phyloP scores from a whole-genome alignment of 2,329 filamentous ascomycete species.

The Hymenoscyphus linearis region DNA sequence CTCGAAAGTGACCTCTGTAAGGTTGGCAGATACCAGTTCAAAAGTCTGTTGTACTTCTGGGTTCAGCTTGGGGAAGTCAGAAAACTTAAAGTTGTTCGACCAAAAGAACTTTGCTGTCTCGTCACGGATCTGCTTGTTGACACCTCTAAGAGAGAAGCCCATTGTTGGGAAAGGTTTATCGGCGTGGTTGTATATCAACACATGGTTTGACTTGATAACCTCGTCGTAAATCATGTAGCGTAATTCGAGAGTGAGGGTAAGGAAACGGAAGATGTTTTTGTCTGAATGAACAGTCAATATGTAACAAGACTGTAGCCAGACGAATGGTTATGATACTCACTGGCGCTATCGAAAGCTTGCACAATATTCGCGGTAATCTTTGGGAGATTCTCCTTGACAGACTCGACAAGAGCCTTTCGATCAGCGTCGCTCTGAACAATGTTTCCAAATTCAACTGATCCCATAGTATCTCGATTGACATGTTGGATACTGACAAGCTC shows the following conservation, averaged over 20 bases:
- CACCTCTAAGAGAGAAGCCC: constrained; percentile 13
- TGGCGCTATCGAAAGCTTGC: not conserved
- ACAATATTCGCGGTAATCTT: not conserved
- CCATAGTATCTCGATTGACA: constrained; percentile 7
- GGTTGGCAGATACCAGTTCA: constrained; percentile 4
- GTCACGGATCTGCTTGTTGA: constrained; percentile 12
- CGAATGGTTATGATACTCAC: not conserved
- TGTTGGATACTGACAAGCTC: constrained; percentile 17
- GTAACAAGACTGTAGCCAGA: not conserved
- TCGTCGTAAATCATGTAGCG: constrained; percentile 1
- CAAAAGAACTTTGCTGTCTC: constrained; percentile 19
- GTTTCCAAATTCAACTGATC: constrained; percentile 15
- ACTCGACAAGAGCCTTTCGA: not conserved
- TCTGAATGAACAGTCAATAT: not conserved
- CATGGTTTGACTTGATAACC: not conserved
- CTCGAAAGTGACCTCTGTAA: constrained; percentile 12
- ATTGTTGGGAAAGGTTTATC: not conserved
- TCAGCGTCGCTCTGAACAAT: constrained; percentile 5
- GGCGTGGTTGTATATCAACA: not conserved
- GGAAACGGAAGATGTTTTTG: constrained; percentile 3
- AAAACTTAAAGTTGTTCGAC: constrained; percentile 17
- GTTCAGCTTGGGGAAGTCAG: not conserved
- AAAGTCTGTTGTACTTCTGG: not conserved
- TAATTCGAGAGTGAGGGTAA: not conserved
- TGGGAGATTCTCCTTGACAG: not conserved